Conservation (phyloP, 2,329 filamentous ascomycete genomes). For the Fusarium vanettenii region DNA sequence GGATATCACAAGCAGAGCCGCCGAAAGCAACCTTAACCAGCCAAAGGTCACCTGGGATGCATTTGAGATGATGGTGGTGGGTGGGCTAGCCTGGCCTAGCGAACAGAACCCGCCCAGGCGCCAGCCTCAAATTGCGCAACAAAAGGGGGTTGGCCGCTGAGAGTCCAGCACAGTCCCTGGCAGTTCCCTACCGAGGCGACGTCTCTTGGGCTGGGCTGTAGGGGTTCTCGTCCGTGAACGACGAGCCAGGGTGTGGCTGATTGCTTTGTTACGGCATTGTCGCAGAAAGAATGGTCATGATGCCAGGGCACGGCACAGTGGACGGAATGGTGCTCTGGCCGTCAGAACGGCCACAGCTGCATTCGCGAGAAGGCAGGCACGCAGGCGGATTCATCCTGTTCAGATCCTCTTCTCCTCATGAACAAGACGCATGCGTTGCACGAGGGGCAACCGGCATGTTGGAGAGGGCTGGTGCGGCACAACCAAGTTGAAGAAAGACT, state of each 20-base stretch:
- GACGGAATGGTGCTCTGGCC: neutral
- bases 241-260: constrained; percentile 40
- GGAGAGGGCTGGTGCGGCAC: constrained; percentile 20
- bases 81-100: constrained; percentile 10
- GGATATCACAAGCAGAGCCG: constrained; percentile 23
- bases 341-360: neutral
- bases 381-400: neutral
- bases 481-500: neutral
- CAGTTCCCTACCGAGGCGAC: neutral
- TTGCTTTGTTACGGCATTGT: constrained; percentile 34
- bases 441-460: constrained; percentile 18
- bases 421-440: constrained; percentile 1
- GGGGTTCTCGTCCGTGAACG: constrained; percentile 24
- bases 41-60: constrained; percentile 20
- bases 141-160: constrained; percentile 24
- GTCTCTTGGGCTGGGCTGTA: constrained; percentile 4
- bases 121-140: constrained; percentile 40
- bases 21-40: constrained; percentile 19
- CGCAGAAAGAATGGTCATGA: constrained; percentile 31
- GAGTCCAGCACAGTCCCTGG: neutral
- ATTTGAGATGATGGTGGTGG: constrained; percentile 24
- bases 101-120: constrained; percentile 18
- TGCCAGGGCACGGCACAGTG: constrained; percentile 28
- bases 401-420: neutral
- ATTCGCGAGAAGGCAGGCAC: neutral